Base-by-base conservation (phyloP, 2,329 filamentous ascomycete genomes). In the Colletotrichum endophyticum region DNA sequence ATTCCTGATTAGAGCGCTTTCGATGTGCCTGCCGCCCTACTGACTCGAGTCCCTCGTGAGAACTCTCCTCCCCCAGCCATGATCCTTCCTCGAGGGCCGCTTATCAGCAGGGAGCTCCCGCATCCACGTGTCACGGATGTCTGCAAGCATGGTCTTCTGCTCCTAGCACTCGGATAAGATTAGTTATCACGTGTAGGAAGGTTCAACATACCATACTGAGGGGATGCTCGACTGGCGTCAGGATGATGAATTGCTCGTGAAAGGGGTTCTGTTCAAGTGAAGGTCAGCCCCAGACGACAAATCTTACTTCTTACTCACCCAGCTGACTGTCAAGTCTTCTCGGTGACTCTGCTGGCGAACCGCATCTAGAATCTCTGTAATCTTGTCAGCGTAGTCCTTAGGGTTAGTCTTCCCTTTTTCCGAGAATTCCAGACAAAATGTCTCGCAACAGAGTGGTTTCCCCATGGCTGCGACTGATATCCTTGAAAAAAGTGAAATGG, bases 401-500 rank as follows among this genome's bases (percentile, higher is more conserved):
- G 57, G 57, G 27, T n/a, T 30, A 9, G 16, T 32, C 28, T 63
- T 63, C 30, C 59, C 30, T 5, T 22, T 63, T 34, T 63, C 59
- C 0, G 59, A 63, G 19, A 22, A 36, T 1, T 3, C 19, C 2
- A 63, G 11, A 13, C n/a, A 22, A n/a, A 36, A 63, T 22, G 30
- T n/a, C 12, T n/a, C 19, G n/a, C 12, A n/a, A n/a, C 6, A 3
- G 8, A 22, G 28, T 15, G 59, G 12, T 13, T 15, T 36, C 0
- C 30, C 59, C 59, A 63, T 63, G 13, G n/a, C 22, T n/a, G n/a
- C 28, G 3, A 63, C 19, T 36, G 2, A 7, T 16, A 2, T 59
- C 27, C 2, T 13, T 49, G 44, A 22, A 22, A 1, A 13, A 8
- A 4, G 0, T 22, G 44, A 22, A 3, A 53, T 0, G 0, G 0